Base-by-base conservation (phyloP, 768 basidiomycete species). In the Hygrophoropsis aurantiaca region DNA sequence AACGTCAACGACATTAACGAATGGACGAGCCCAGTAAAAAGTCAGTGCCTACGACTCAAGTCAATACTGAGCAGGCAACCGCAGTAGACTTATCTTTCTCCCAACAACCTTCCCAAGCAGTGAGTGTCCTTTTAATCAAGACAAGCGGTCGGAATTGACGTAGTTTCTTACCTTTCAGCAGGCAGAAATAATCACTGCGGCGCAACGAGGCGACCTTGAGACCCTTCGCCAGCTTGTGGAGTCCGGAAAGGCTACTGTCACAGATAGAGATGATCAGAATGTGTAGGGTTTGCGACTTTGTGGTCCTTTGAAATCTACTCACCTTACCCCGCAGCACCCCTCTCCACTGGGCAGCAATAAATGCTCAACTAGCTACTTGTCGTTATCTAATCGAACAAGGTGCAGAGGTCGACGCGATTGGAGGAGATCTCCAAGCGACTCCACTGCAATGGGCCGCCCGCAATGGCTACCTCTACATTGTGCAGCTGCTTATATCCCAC, bases 381-480 rank as follows among this genome's bases (percentile, higher is more conserved):
- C 80, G 87, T 26, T 89, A 85, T 55, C 75, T 99, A 15, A 73
- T 99, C 27, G 90, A 94, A 54, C 84, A 91, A 57, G 95, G 94
- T 18, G 95, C 95, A 0, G 91, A 95, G 45, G 89, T 98, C 16
- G 97, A 99, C 54, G 90, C 92, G 3, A 71, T 88, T 8, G 97
- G 97, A 16, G 97, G 97, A 4, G 95, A 98, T 66, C 80, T 99
- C 23, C 76, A 87, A 23, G 95, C 94, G 2, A 95, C 94, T 1
- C 94, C 97, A 1, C 79, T 98, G 73, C 94, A 97, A 65, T 99
- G 97, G 97, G 97, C 97, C 0, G 93, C 95, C 3, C 82, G 94
- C 46, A 97, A 94, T 61, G 97, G 97, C 18, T 94, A 97, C 69
- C 82, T 98, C 60, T 95, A 97, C 60, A 79, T 98, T 51, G 87